These are phyloP conservation scores for Erodium maritimum DNA, from an alignment of 345 rosid species.

Conservation along the genomic window DNA sequence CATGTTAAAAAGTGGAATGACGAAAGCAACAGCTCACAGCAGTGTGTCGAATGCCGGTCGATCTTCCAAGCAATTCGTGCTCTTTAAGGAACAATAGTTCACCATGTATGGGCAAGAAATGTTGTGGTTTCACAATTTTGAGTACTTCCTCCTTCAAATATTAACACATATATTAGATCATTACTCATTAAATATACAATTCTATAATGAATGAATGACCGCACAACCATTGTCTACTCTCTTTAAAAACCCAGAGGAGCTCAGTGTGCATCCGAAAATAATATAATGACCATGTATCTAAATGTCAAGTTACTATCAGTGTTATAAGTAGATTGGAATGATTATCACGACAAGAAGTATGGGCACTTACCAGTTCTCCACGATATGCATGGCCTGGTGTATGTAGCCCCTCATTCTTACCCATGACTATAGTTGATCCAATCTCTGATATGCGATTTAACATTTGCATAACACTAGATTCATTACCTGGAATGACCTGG, in stretches of 20 bases:
- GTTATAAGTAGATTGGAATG: neutral
- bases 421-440: constrained; percentile 85
- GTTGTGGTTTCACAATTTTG: constrained; percentile 91
- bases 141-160: constrained; percentile 86
- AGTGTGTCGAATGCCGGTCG: constrained; percentile 88
- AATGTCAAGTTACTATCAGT: neutral
- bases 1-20: neutral
- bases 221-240: neutral
- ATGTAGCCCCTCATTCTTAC: constrained; percentile 74
- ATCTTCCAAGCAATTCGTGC: constrained; percentile 87
- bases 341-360: constrained; percentile 1
- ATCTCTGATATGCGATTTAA: constrained; percentile 87
- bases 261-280: neutral
- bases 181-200: neutral
- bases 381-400: constrained; percentile 98
- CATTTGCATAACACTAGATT: constrained; percentile 96
- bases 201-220: neutral
- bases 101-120: constrained; percentile 94
- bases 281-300: neutral
- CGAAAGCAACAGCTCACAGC: constrained; percentile 49
- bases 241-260: neutral
- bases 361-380: constrained; percentile 65
- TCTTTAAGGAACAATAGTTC: constrained; percentile 95
- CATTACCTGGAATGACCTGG: constrained; percentile 97
- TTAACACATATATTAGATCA: constrained; percentile 7